Conservation (phyloP, 2,329 filamentous ascomycete genomes). For the Teratosphaeria nubilosa region DNA sequence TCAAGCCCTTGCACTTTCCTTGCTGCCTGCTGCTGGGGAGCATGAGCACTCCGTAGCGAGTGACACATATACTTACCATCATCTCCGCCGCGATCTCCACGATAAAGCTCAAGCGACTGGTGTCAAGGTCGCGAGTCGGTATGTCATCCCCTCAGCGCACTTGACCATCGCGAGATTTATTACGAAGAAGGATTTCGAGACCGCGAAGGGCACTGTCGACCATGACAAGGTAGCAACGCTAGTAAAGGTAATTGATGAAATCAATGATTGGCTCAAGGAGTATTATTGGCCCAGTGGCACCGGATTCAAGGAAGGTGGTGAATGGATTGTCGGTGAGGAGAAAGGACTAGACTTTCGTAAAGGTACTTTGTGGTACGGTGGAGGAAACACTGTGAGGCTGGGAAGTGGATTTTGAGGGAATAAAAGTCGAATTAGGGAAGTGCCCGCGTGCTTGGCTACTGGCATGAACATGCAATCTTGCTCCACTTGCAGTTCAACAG, state of each 20-base stretch:
- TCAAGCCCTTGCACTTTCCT: constrained; percentile 76
- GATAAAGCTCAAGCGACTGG: constrained; percentile 50
- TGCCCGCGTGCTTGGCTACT: not conserved
- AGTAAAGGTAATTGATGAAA: constrained; percentile 59
- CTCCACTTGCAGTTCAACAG: too few relatives aligned
- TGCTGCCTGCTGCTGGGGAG: constrained; percentile 59
- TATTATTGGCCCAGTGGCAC: constrained; percentile 55
- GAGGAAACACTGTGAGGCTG: constrained; percentile 56
- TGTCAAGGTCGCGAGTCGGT: constrained; percentile 64
- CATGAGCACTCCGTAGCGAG: constrained; percentile 30
- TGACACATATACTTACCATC: constrained; percentile 77
- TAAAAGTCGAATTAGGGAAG: too few relatives aligned
- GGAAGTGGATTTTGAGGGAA: constrained; percentile 38
- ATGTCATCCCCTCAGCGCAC: constrained; percentile 82
- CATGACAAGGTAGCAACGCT: constrained; percentile 52
- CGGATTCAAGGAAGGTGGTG: constrained; percentile 43
- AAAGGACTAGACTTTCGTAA: constrained; percentile 65
- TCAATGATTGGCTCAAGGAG: constrained; percentile 64
- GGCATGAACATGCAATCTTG: not conserved
- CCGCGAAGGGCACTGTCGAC: constrained; percentile 33
- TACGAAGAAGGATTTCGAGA: constrained; percentile 47
- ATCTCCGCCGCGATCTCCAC: constrained; percentile 72
- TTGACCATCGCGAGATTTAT: constrained; percentile 80
- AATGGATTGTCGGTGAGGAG: constrained; percentile 85
- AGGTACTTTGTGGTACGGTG: constrained; percentile 74